phyloP scores from a whole-genome alignment of 108 stramenopile genomes.

The Fragilaria radians region DNA sequence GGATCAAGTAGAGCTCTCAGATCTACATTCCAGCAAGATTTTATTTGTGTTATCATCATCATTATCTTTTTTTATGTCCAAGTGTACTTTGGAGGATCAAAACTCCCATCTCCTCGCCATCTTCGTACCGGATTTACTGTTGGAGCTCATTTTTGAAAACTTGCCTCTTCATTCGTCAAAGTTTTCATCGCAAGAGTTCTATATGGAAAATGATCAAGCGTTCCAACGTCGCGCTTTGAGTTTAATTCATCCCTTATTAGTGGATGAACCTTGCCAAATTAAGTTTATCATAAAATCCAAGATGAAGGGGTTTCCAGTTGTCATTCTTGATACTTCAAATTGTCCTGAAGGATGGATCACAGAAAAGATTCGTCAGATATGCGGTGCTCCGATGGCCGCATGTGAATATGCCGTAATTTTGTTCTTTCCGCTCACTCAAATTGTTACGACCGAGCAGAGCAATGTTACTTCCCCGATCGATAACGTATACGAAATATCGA shows the following conservation, averaged over 20 bases:
- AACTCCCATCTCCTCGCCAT: no score
- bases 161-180: no score
- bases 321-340: background rate
- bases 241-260: background rate
- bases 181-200: no score
- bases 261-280: background rate
- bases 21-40: no score
- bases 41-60: no score
- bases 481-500: conserved; percentile 20
- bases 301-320: background rate
- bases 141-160: no score
- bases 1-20: no score
- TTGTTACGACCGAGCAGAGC: background rate
- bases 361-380: background rate
- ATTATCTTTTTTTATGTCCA: no score
- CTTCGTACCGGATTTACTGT: no score
- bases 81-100: no score
- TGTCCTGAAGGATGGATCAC: background rate
- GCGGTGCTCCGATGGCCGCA: background rate
- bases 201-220: no score
- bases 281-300: background rate
- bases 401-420: background rate
- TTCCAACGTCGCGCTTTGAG: no score
- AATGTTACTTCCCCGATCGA: background rate
- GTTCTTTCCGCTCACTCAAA: background rate